Conservation (phyloP, 257 asterid species). For the Phtheirospermum japonicum region DNA sequence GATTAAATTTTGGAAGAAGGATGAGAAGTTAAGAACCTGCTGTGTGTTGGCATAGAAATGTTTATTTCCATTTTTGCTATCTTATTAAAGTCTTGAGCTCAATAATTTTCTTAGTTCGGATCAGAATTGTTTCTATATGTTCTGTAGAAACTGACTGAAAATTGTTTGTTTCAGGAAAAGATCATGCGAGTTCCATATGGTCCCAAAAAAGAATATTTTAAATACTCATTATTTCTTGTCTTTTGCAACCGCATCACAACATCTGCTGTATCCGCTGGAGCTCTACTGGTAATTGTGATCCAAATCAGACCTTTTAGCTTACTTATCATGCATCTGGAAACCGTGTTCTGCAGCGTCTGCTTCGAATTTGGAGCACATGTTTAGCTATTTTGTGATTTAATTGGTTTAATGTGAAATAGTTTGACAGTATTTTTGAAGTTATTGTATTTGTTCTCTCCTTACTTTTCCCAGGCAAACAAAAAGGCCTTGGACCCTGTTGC, state of each 20-base stretch:
- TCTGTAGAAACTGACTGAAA: slow-evolving; percentile 24
- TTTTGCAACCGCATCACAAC: slow-evolving; percentile 97
- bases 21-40: slow-evolving; percentile 6
- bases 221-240: slow-evolving; percentile 85
- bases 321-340: slow-evolving; percentile 14
- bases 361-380: slow-evolving; percentile 2
- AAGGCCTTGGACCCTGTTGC: slow-evolving; percentile 89
- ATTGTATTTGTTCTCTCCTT: slow-evolving; percentile 14
- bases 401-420: slow-evolving; percentile 6
- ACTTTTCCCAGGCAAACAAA: slow-evolving; percentile 57
- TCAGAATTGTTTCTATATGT: neutral
- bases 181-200: slow-evolving; percentile 98
- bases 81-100: slow-evolving; percentile 6
- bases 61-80: neutral
- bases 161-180: slow-evolving; percentile 73
- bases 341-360: slow-evolving; percentile 1
- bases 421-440: slow-evolving; percentile 14
- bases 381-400: slow-evolving; percentile 10
- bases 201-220: slow-evolving; percentile 67
- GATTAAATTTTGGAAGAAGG: neutral
- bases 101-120: slow-evolving; percentile 5
- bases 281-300: slow-evolving; percentile 62
- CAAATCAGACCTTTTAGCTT: slow-evolving; percentile 23
- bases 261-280: slow-evolving; percentile 84
- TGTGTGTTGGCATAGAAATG: neutral